These are phyloP conservation scores for Lepraria neglecta DNA, from an alignment of 495 filamentous ascomycete genomes.

Conservation along the genomic window DNA sequence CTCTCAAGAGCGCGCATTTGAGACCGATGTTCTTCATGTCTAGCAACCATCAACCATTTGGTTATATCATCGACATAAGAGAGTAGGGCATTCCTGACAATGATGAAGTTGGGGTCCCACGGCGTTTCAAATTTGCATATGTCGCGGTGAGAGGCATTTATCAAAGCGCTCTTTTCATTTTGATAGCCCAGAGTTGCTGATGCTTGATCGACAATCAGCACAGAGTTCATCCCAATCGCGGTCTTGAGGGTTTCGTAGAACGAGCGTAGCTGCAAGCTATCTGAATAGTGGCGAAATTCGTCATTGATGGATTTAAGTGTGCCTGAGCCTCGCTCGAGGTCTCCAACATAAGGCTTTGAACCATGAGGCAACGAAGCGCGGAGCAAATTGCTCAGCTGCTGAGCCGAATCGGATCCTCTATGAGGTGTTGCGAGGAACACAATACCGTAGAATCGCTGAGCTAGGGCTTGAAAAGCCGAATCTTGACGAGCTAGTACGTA, in stretches of 20 bases:
- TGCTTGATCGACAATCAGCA: slow-evolving; percentile 38
- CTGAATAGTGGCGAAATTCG: slow-evolving; percentile 28
- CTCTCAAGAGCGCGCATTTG: slow-evolving; percentile 24
- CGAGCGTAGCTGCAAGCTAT: slow-evolving; percentile 27
- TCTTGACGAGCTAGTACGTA: slow-evolving; percentile 26
- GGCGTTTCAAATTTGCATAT: slow-evolving; percentile 43
- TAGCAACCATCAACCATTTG: not conserved
- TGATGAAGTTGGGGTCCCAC: slow-evolving; percentile 37
- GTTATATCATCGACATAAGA: slow-evolving; percentile 15
- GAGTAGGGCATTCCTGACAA: slow-evolving; percentile 33
- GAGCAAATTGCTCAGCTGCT: slow-evolving; percentile 30
- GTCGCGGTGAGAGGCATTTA: slow-evolving; percentile 42
- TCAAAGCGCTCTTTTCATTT: slow-evolving; percentile 32
- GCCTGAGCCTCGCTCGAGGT: slow-evolving; percentile 18
- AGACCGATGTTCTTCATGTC: not conserved
- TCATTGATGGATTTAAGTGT: slow-evolving; percentile 32
- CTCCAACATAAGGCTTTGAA: slow-evolving; percentile 14
- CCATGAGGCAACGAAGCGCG: not conserved
- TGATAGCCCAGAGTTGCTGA: slow-evolving; percentile 40
- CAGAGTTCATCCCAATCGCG: not conserved
- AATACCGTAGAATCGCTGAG: slow-evolving; percentile 37
- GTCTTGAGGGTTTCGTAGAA: slow-evolving; percentile 24
- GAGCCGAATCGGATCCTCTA: slow-evolving; percentile 42
- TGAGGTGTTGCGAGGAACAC: slow-evolving; percentile 48
- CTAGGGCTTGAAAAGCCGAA: slow-evolving; percentile 24